These are phyloP conservation scores for Jamesozyma spencerorum DNA, from an alignment of 805 yeast species.

Conservation along the genomic window DNA sequence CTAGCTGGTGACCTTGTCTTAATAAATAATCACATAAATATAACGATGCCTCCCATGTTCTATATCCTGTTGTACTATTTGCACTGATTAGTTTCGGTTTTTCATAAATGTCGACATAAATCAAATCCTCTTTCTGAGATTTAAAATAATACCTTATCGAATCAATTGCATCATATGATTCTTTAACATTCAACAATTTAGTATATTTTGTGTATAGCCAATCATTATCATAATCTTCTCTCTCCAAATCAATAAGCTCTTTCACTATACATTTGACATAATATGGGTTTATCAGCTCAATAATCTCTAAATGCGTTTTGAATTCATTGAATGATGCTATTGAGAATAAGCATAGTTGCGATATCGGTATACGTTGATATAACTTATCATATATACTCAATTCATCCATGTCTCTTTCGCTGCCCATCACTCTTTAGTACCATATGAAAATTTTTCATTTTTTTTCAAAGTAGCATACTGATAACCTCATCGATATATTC, in stretches of 20 bases:
- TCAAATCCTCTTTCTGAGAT: not conserved
- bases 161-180: slow-evolving; percentile 25
- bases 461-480: no score
- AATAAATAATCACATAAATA: slow-evolving; percentile 44
- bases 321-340: slow-evolving; percentile 6
- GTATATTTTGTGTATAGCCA: slow-evolving; percentile 25
- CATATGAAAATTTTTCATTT: no score
- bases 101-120: slow-evolving; percentile 38
- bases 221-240: slow-evolving; percentile 16
- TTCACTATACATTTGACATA: slow-evolving; percentile 43
- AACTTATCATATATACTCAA: slow-evolving; percentile 6
- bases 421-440: no score
- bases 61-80: slow-evolving; percentile 74
- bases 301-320: slow-evolving; percentile 11
- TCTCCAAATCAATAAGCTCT: slow-evolving; percentile 28
- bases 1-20: not conserved
- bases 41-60: slow-evolving; percentile 93
- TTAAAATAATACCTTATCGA: slow-evolving; percentile 26
- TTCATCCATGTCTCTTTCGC: not conserved
- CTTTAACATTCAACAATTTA: slow-evolving; percentile 18
- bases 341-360: not conserved
- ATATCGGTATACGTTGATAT: slow-evolving; percentile 11
- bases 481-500: no score
- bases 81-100: slow-evolving; percentile 59
- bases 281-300: slow-evolving; percentile 36